phyloP scores from a whole-genome alignment of 2,329 filamentous ascomycete genomes.

The Ploettnerulaceae sp. region DNA sequence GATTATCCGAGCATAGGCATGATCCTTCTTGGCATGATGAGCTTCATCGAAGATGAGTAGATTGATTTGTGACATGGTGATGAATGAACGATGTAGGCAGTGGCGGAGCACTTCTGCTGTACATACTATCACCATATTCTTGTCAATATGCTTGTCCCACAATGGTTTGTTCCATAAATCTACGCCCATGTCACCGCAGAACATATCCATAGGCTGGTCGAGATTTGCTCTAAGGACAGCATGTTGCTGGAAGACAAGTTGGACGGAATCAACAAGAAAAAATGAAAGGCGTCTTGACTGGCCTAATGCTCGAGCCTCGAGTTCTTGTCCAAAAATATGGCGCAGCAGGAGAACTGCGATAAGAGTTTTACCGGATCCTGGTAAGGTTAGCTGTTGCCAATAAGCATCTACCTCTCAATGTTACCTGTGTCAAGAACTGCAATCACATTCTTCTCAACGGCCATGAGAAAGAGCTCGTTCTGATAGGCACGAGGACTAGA shows the following conservation, averaged over 20 bases:
- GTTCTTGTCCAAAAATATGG: conserved; percentile 70
- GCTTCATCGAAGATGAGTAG: conserved; percentile 93
- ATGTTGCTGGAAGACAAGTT: conserved; percentile 85
- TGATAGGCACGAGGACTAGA: conserved; percentile 85
- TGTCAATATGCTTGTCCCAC: conserved; percentile 52
- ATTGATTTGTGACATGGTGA: conserved; percentile 78
- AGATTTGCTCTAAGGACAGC: conserved; percentile 78
- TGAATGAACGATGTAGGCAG: conserved; percentile 72
- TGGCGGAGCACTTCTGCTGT: conserved; percentile 83
- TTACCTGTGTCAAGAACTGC: conserved; percentile 87
- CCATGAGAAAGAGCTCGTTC: conserved; percentile 81
- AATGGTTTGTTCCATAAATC: conserved; percentile 56
- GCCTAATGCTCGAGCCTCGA: conserved; percentile 61
- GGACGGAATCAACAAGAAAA: conserved; percentile 85
- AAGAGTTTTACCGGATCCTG: conserved; percentile 90
- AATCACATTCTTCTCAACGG: conserved; percentile 81
- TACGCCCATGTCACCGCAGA: conserved; percentile 65
- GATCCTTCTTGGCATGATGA: conserved; percentile 91
- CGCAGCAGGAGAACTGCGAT: conserved; percentile 84
- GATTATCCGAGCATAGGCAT: conserved; percentile 85
- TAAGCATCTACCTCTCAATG: conserved; percentile 1
- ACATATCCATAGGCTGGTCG: conserved; percentile 65
- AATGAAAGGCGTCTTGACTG: conserved; percentile 64
- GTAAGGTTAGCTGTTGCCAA: conserved; percentile 12
- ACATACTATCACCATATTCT: conserved; percentile 83